Evolutionary conservation across 1,284 basidiomycete genomes (phyloP).

Genomic region (Rhodotorula sp.): DNA sequence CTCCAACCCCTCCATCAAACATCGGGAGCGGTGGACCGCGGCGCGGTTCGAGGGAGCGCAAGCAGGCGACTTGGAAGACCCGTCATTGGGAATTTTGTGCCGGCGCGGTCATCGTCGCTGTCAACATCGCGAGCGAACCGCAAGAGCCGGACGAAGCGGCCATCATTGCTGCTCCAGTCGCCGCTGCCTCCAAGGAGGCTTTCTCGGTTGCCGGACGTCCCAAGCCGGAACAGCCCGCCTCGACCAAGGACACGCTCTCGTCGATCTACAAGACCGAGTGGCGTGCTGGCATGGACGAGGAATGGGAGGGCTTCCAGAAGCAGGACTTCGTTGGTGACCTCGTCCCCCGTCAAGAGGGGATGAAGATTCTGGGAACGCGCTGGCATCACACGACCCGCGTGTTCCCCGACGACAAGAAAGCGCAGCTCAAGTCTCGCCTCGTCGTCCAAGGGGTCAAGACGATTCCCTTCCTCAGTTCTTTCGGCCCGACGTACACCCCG

Average conservation of each 20-base stretch:
- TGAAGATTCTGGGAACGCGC: neutral
- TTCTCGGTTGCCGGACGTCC: neutral
- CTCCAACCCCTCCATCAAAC: too few relatives aligned
- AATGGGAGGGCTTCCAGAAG: too few relatives aligned
- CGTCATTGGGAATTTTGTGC: too few relatives aligned
- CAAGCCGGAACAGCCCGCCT: too few relatives aligned
- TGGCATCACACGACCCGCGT: neutral
- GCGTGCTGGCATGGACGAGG: too few relatives aligned
- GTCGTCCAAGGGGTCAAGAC: neutral
- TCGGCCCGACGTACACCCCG: neutral
- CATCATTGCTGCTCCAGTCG: neutral
- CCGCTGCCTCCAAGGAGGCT: neutral
- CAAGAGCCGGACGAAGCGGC: neutral
- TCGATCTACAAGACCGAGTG: too few relatives aligned
- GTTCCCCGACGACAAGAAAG: neutral
- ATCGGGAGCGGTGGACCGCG: too few relatives aligned
- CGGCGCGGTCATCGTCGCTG: too few relatives aligned
- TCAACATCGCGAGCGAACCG: too few relatives aligned
- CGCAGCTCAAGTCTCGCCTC: slow-evolving; percentile 2
- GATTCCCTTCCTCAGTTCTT: slow-evolving; percentile 2
- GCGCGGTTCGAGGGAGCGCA: too few relatives aligned
- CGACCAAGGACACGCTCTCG: too few relatives aligned
- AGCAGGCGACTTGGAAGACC: too few relatives aligned
- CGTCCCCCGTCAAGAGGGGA: neutral
- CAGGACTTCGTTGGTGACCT: neutral